phyloP scores from a whole-genome alignment of 2,329 filamentous ascomycete species.

The Pezicula radicicola region DNA sequence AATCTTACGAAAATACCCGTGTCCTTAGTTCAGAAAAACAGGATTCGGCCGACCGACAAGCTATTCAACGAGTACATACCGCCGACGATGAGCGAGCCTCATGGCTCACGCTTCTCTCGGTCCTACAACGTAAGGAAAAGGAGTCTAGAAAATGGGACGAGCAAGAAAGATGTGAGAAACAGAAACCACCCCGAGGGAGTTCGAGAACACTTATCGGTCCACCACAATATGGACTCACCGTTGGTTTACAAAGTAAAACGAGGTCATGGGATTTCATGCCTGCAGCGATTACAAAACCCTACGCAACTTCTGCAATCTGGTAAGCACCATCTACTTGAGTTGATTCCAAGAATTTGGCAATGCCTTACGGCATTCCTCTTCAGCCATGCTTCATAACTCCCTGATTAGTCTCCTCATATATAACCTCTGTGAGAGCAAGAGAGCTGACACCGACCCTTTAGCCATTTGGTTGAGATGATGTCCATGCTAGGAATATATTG shows the following conservation, averaged over 20 bases:
- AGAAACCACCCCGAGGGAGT: constrained; percentile 6
- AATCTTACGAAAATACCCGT: constrained; percentile 20
- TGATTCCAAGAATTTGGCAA: too few species aligned
- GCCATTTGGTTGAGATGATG: constrained; percentile 31
- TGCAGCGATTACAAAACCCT: constrained; percentile 31
- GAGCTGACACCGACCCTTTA: too few species aligned
- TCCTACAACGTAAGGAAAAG: constrained; percentile 47
- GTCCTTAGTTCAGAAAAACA: constrained; percentile 12
- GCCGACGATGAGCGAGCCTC: constrained; percentile 55
- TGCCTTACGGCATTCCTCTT: too few species aligned
- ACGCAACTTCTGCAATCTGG: constrained; percentile 31
- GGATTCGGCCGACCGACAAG: constrained; percentile 7
- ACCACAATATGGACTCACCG: constrained; percentile 20
- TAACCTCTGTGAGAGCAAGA: too few species aligned
- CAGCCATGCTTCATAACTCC: too few species aligned
- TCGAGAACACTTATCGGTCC: not conserved
- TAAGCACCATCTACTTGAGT: too few species aligned
- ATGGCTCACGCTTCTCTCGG: constrained; percentile 49
- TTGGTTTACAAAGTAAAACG: constrained; percentile 27
- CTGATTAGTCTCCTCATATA: too few species aligned
- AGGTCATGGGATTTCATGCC: constrained; percentile 36
- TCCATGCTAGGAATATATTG: constrained; percentile 47
- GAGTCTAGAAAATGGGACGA: constrained; percentile 42
- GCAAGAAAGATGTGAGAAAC: not conserved
- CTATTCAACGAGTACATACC: constrained; percentile 39